phyloP scores from a whole-genome alignment of 108 stramenopile species.

The Parietichytrium sp. region DNA sequence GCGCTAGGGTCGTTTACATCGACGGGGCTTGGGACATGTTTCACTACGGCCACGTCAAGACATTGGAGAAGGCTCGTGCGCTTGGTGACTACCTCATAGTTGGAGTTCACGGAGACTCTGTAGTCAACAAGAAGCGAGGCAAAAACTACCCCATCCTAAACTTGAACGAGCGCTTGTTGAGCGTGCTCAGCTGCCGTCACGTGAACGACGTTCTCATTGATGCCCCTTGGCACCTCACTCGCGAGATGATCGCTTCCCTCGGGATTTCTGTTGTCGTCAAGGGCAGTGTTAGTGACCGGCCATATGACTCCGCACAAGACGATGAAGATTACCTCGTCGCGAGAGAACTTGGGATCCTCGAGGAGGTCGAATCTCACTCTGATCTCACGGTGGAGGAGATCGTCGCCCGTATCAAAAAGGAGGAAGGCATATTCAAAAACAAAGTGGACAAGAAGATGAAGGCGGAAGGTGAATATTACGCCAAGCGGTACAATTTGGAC shows the following conservation, averaged over 20 bases:
- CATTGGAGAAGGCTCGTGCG: constrained; percentile 76
- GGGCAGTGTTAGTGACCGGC: constrained; percentile 40
- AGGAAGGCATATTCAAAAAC: constrained; percentile 51
- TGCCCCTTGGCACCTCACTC: constrained; percentile 81
- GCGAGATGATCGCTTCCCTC: constrained; percentile 77
- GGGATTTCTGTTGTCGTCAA: constrained; percentile 23
- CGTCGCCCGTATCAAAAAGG: constrained; percentile 52
- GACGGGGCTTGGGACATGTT: constrained; percentile 99
- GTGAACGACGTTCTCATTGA: constrained; percentile 96
- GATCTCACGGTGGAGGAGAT: constrained; percentile 55
- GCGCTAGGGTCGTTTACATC: constrained; percentile 86
- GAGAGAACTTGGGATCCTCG: constrained; percentile 50
- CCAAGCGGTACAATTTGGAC: constrained; percentile 50
- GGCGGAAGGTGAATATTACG: constrained; percentile 64
- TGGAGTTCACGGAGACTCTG: constrained; percentile 91
- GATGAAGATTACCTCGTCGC: constrained; percentile 43
- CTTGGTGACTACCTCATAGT: constrained; percentile 92
- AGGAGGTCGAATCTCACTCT: constrained; percentile 40
- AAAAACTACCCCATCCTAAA: constrained; percentile 85
- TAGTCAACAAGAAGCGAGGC: constrained; percentile 79
- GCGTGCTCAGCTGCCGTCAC: constrained; percentile 77
- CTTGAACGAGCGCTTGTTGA: constrained; percentile 88
- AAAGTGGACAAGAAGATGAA: constrained; percentile 57
- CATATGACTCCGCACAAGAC: neutral
- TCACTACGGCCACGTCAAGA: constrained; percentile 90